A percentile compares a stretch with the other conserved stretches of the same genome.
Evolutionary conservation across 495 filamentous ascomycete species (phyloP).

Genomic region (Penicillium cataractarum): DNA sequence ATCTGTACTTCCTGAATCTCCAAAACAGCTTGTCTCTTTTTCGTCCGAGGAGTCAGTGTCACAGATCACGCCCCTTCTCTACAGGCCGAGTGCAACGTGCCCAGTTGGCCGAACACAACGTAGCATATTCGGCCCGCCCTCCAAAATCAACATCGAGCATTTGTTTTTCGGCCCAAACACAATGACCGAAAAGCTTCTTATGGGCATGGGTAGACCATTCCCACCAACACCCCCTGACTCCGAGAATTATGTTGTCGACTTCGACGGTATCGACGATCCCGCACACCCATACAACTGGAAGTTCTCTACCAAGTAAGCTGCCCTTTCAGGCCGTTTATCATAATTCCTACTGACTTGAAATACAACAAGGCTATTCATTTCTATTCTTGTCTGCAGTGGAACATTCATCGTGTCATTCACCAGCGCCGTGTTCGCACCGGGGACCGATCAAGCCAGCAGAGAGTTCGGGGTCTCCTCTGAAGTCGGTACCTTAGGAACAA

Average conservation of each 20-base stretch:
- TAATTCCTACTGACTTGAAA: not conserved
- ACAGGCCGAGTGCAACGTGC: not conserved
- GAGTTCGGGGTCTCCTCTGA: conserved; percentile 52
- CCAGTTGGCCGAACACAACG: not conserved
- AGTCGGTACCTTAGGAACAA: conserved; percentile 56
- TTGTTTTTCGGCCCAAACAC: not conserved
- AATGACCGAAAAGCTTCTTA: conserved; percentile 24
- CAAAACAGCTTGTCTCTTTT: not conserved
- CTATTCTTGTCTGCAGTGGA: conserved; percentile 46
- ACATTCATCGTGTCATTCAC: conserved; percentile 57
- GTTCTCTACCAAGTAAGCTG: conserved; percentile 32
- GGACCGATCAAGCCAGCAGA: conserved; percentile 43
- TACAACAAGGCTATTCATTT: conserved; percentile 28
- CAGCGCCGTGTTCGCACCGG: conserved; percentile 58
- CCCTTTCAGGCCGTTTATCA: conserved; percentile 15
- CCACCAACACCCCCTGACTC: conserved; percentile 44
- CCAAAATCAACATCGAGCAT: too few species aligned
- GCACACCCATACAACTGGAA: conserved; percentile 58
- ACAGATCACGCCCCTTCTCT: not conserved
- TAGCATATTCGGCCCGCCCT: not conserved
- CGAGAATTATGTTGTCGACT: conserved; percentile 56
- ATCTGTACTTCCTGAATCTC: not conserved
- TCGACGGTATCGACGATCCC: conserved; percentile 54
- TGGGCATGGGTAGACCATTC: conserved; percentile 42
- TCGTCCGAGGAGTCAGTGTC: not conserved